Evolutionary conservation across 495 filamentous ascomycete genomes (phyloP).

Genomic region (Letharia lupina): DNA sequence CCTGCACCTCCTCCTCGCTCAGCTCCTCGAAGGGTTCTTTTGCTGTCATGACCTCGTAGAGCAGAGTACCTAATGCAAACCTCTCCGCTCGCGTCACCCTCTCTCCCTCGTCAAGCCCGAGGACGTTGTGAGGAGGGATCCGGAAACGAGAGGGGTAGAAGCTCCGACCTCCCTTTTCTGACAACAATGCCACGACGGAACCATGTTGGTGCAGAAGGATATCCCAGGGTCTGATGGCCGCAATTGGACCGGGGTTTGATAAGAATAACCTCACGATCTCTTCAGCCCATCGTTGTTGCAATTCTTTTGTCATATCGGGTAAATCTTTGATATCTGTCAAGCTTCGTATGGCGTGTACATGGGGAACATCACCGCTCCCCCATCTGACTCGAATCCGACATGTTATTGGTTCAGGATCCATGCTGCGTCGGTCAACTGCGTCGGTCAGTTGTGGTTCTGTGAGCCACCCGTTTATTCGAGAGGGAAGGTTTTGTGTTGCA

Average conservation of each 20-base stretch:
- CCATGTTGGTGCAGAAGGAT: conserved; percentile 11
- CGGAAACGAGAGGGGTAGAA: not conserved
- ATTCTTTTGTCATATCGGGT: not conserved
- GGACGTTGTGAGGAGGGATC: not conserved
- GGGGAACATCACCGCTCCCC: not conserved
- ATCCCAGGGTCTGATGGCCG: not conserved
- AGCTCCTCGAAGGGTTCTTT: conserved; percentile 15
- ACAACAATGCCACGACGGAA: conserved; percentile 8
- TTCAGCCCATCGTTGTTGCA: not conserved
- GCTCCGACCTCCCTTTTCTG: conserved; percentile 8
- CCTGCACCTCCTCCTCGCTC: not conserved
- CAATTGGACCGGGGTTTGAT: not conserved
- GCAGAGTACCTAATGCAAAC: conserved; percentile 17
- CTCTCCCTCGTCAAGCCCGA: conserved; percentile 1
- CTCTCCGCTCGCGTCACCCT: conserved; percentile 12
- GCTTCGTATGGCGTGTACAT: not conserved
- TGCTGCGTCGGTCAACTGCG: not conserved
- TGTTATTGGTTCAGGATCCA: not conserved
- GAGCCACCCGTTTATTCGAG: too few relatives aligned
- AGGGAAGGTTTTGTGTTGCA: too few relatives aligned
- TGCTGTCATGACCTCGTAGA: conserved; percentile 20
- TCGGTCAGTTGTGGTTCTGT: too few relatives aligned
- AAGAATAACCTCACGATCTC: not conserved
- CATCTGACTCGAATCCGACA: not conserved
- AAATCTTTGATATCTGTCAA: not conserved